A percentile compares a stretch with the other conserved stretches of the same genome.
Conservation (phyloP, 805 yeast genomes). For the Yarrowia alimentaria region DNA sequence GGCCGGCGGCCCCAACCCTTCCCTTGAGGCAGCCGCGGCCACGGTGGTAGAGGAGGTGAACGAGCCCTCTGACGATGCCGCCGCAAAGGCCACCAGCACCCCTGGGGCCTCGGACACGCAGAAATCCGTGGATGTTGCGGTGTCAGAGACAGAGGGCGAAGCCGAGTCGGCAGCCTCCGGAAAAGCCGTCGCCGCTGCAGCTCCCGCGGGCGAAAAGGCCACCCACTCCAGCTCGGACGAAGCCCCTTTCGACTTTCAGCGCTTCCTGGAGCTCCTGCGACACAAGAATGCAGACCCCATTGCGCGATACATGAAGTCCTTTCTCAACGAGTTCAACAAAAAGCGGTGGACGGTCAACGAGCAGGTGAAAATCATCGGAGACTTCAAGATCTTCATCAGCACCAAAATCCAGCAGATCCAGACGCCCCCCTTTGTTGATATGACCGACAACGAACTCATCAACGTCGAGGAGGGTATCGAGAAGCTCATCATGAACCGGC, state of each 20-base stretch:
- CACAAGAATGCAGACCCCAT: slow-evolving; percentile 82
- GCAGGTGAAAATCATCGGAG: slow-evolving; percentile 70
- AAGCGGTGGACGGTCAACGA: slow-evolving; percentile 72
- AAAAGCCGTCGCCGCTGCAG: too few species aligned
- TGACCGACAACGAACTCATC: slow-evolving; percentile 58
- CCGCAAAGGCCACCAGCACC: not conserved
- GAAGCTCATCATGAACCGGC: slow-evolving; percentile 83
- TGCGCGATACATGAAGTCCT: slow-evolving; percentile 80
- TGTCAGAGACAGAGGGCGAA: not conserved
- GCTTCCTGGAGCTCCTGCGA: slow-evolving; percentile 68
- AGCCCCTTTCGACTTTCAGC: slow-evolving; percentile 62
- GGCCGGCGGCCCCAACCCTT: not conserved
- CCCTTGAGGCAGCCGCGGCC: not conserved
- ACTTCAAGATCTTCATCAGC: slow-evolving; percentile 71
- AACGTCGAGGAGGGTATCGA: slow-evolving; percentile 91
- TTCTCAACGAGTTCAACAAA: slow-evolving; percentile 70
- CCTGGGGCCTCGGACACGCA: not conserved
- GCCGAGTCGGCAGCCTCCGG: not conserved
- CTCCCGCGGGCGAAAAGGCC: too few species aligned
- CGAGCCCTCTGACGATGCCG: not conserved
- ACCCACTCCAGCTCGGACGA: slow-evolving; percentile 2
- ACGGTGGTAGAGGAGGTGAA: not conserved
- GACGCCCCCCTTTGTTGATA: slow-evolving; percentile 70
- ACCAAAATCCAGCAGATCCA: slow-evolving; percentile 51
- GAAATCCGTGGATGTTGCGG: slow-evolving; percentile 1